Evolutionary conservation across 2,329 filamentous ascomycete genomes (phyloP).

Genomic region (Aureobasidium subglaciale): DNA sequence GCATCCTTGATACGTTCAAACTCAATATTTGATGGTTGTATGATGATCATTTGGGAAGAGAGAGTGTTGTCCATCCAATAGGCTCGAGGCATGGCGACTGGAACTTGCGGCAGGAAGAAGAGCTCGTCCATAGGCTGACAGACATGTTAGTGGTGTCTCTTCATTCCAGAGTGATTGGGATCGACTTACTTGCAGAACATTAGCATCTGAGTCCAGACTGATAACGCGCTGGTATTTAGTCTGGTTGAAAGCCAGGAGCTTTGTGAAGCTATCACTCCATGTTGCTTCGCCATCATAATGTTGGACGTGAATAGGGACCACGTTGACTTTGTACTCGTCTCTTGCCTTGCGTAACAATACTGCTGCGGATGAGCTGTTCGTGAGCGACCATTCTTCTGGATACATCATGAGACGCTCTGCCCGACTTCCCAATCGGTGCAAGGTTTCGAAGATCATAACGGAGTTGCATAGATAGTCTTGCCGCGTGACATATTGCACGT

Average conservation of each 20-base stretch:
- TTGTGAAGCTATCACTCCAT: constrained; percentile 60
- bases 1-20: neutral
- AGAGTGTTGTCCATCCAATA: constrained; percentile 54
- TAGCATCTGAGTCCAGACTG: constrained; percentile 57
- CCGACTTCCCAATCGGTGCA: constrained; percentile 35
- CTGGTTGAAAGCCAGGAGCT: constrained; percentile 62
- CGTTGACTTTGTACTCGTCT: constrained; percentile 43
- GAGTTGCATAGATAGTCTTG: constrained; percentile 38
- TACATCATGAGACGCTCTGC: constrained; percentile 42
- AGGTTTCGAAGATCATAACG: constrained; percentile 38
- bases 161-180: too few relatives aligned
- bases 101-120: constrained; percentile 56
- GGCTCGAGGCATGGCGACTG: constrained; percentile 62
- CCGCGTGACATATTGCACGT: constrained; percentile 39
- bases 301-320: constrained; percentile 40
- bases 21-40: constrained; percentile 16
- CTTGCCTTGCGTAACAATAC: constrained; percentile 32
- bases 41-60: constrained; percentile 18
- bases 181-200: constrained; percentile 43
- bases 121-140: constrained; percentile 62
- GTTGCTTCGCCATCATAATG: constrained; percentile 31
- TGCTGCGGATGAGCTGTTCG: neutral
- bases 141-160: constrained; percentile 38
- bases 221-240: constrained; percentile 54
- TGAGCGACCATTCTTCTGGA: constrained; percentile 32